phyloP scores from a whole-genome alignment of 805 yeast species.

The Wickerhamiella siamensis region DNA sequence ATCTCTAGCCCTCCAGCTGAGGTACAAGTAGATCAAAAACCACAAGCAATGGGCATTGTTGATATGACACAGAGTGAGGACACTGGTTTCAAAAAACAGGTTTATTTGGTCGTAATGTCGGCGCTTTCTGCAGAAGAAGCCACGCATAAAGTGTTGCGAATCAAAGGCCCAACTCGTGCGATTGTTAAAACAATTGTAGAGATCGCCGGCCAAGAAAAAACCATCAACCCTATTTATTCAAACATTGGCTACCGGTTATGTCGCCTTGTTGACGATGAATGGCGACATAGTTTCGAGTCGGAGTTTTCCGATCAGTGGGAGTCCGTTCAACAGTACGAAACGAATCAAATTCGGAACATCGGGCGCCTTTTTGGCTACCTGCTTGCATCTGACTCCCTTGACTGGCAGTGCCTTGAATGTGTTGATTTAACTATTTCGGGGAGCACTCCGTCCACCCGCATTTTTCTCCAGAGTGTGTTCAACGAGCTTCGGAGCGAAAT shows the following conservation, averaged over 20 bases:
- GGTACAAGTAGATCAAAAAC: no score
- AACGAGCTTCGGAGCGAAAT: conserved; percentile 66
- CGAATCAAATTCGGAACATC: conserved; percentile 59
- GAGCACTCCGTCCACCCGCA: conserved; percentile 65
- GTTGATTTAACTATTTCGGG: conserved; percentile 52
- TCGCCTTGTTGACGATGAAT: conserved; percentile 30
- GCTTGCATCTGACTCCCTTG: conserved; percentile 52
- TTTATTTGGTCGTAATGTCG: conserved; percentile 75
- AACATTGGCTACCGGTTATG: conserved; percentile 55
- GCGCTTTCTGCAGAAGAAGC: conserved; percentile 88
- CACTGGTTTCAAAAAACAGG: conserved; percentile 53
- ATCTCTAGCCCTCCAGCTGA: not conserved
- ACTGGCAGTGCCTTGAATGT: conserved; percentile 43
- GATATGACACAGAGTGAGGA: conserved; percentile 60
- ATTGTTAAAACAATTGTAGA: conserved; percentile 62
- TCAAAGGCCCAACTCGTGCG: conserved; percentile 32
- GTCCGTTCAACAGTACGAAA: conserved; percentile 51
- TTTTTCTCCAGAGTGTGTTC: conserved; percentile 66
- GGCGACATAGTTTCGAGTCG: conserved; percentile 42
- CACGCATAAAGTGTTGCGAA: conserved; percentile 57
- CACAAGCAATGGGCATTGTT: conserved; percentile 23
- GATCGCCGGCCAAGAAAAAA: conserved; percentile 72
- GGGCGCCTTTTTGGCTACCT: conserved; percentile 81
- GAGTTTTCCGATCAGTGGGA: conserved; percentile 43
- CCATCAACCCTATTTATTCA: conserved; percentile 78